These are phyloP conservation scores for Asterella californica DNA, from an alignment of 225 moss, liverwort and hornwort genomes.

Conservation along the genomic window DNA sequence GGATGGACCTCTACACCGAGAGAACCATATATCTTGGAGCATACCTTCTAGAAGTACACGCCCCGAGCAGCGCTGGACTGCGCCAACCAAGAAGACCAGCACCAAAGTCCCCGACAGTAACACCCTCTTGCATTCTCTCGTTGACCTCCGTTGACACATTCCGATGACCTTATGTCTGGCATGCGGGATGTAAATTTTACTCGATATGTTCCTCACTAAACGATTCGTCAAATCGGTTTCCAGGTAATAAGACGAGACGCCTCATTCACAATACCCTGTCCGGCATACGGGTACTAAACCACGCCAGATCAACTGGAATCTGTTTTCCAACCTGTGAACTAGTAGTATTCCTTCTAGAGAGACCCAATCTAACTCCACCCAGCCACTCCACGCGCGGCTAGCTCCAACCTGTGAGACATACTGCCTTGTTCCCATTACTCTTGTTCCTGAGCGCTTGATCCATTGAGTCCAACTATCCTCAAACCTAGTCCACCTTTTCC, in stretches of 20 bases:
- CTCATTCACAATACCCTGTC: not conserved
- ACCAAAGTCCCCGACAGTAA: slow-evolving; percentile 26
- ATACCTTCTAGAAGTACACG: slow-evolving; percentile 32
- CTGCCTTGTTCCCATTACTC: not conserved
- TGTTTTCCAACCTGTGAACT: not conserved
- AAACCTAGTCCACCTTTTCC: not conserved
- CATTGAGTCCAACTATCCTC: not conserved
- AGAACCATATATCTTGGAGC: not conserved
- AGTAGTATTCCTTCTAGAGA: not conserved
- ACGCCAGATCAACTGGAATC: not conserved
- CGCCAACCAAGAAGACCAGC: slow-evolving; percentile 20
- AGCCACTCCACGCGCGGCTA: not conserved
- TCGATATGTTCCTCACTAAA: not conserved
- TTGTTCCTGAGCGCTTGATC: slow-evolving; percentile 15
- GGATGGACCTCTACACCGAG: too few relatives aligned
- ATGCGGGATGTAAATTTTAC: not conserved
- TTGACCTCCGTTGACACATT: slow-evolving; percentile 19
- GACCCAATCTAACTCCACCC: not conserved
- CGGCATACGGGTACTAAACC: not conserved
- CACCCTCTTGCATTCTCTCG: slow-evolving; percentile 1
- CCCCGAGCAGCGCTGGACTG: slow-evolving; percentile 22
- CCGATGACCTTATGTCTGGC: slow-evolving; percentile 21
- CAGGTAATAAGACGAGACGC: not conserved
- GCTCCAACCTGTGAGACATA: slow-evolving; percentile 6
- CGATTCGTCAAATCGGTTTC: not conserved